Base-by-base conservation (phyloP, 108 stramenopile genomes). In the Nitzschia sp. region DNA sequence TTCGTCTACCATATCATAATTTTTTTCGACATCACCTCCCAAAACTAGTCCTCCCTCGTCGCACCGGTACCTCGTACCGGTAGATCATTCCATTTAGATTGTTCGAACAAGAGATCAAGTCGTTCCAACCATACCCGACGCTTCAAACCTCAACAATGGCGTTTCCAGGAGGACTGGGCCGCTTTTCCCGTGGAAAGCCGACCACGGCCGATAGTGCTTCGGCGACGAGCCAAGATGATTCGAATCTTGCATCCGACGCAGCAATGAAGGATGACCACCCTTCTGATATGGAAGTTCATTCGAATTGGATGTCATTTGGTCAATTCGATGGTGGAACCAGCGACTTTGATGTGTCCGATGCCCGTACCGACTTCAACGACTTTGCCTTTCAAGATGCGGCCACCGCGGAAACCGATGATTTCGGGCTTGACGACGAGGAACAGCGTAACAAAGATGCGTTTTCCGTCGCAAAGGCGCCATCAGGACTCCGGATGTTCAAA, bases 141-240 rank as follows among this genome's bases (percentile, higher is more conserved):
- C 38, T 41, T n/a, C n/a, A n/a, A n/a, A n/a, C 38, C 6, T 41
- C 13, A 11, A 22, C 9, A 8, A 56, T 56, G 55, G 55, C 55
- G 30, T 29, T 6, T 29, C 26, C 13, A 32, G 55, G 55, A 17
- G 55, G 55, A 2, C 31, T 56, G 4, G 55, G 55, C 3, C 55
- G 55, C 13, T 56, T 56, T 21, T 25, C 55, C 9, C 55, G 55
- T 30, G 55, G 55, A 13, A 56, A 56, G 55, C 55, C 55, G 2
- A 8, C 9, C 30, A 17, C 3, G 9, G 13, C 4, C 17, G 55
- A 31, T 30, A 56, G 27, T 31, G 55, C 55, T 32, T 8, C 28
- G 27, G 55, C 55, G 30, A 23, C n/a, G 4, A 52, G 5, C 50
- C 4, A 8, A 15, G 13, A 19, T 15, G 50, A 6, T 19, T 9